Percentiles rank a stretch among this genome's conserved stretches.
Conservation (phyloP, 352 stramenopile genomes). For the Phytopythium montanum region DNA sequence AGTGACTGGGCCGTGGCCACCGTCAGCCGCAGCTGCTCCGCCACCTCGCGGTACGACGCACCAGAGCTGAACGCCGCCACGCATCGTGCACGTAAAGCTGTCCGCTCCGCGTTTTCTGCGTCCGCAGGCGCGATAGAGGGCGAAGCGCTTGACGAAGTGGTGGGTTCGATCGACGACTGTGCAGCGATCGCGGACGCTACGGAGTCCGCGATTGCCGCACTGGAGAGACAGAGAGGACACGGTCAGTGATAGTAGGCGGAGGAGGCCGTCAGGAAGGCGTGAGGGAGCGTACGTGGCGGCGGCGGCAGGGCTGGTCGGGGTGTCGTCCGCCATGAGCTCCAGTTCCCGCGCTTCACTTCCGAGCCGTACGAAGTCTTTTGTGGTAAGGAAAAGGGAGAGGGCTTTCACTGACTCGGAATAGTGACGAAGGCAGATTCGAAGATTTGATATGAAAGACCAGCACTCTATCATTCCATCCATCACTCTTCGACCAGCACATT, state of each 20-base stretch:
- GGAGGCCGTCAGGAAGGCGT: not conserved
- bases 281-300: not conserved
- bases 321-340: slow-evolving; percentile 4
- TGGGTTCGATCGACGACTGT: not conserved
- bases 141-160: not conserved
- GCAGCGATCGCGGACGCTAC: not conserved
- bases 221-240: not conserved
- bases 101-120: not conserved
- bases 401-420: no score
- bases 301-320: not conserved
- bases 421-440: no score
- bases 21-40: slow-evolving; percentile 5
- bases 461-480: not conserved
- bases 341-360: not conserved
- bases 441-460: not conserved
- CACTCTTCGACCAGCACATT: not conserved
- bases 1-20: slow-evolving; percentile 3
- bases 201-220: not conserved
- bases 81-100: not conserved
- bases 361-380: slow-evolving; percentile 8
- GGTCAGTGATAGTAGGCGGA: not conserved
- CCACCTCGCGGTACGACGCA: slow-evolving; percentile 6
- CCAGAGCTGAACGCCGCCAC: not conserved
- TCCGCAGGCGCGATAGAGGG: not conserved
- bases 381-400: not conserved